Evolutionary conservation across 208 protist species (phyloP).

Genomic region (Entamoeba histolytica): DNA sequence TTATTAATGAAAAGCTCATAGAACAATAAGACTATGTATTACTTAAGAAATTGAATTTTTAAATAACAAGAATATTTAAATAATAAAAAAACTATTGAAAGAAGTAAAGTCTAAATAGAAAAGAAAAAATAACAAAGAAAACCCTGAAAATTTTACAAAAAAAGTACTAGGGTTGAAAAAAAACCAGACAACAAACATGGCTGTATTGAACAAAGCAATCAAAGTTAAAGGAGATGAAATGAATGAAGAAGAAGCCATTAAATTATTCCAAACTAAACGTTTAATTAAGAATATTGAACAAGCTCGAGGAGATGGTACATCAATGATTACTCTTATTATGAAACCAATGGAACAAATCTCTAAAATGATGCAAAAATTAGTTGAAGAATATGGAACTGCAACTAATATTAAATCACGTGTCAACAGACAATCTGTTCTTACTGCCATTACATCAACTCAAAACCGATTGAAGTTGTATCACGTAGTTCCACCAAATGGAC

Average conservation of each 20-base stretch:
- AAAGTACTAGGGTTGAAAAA: not conserved
- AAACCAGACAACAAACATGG: not conserved
- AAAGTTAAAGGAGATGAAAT: not conserved
- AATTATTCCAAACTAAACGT: not conserved
- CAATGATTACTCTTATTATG: constrained; percentile 15
- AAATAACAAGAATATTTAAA: too few relatives aligned
- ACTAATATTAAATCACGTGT: constrained; percentile 98
- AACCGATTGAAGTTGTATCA: constrained; percentile 26
- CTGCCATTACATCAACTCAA: constrained; percentile 63
- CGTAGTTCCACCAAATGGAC: constrained; percentile 44
- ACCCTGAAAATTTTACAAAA: not conserved
- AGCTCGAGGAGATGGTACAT: constrained; percentile 6
- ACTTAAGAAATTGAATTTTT: too few relatives aligned
- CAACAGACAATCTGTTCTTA: constrained; percentile 70
- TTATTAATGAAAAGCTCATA: too few relatives aligned
- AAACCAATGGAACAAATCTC: constrained; percentile 6
- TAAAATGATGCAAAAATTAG: constrained; percentile 74
- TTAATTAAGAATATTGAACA: not conserved
- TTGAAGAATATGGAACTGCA: constrained; percentile 94
- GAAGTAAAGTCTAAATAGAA: too few relatives aligned
- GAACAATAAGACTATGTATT: too few relatives aligned
- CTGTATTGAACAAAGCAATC: not conserved
- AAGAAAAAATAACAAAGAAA: too few relatives aligned
- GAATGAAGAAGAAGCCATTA: not conserved
- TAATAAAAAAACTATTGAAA: too few relatives aligned